These are phyloP conservation scores for Clonostachys rhizophaga DNA, from an alignment of 2,329 filamentous ascomycete species.

Conservation along the genomic window DNA sequence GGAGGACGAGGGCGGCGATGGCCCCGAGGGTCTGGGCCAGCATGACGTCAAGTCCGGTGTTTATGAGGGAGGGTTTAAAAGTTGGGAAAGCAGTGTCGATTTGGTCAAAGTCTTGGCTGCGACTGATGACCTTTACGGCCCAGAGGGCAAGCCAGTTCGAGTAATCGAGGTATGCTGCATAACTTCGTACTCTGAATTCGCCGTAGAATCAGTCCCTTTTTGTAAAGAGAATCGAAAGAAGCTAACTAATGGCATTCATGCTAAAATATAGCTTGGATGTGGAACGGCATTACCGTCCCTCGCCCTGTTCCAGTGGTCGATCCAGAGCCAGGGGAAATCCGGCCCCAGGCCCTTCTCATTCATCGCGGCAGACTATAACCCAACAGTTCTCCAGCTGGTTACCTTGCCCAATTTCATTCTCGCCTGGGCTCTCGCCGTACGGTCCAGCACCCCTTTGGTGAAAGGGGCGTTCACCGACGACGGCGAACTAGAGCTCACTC, in stretches of 20 bases:
- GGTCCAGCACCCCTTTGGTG: conserved; percentile 25
- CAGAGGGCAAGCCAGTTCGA: conserved; percentile 26
- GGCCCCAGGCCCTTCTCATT: conserved; percentile 42
- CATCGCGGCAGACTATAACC: conserved; percentile 75
- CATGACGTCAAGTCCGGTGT: conserved; percentile 77
- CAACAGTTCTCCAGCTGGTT: conserved; percentile 70
- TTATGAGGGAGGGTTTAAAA: conserved; percentile 86
- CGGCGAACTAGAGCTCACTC: conserved; percentile 59
- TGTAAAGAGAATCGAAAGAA: background rate
- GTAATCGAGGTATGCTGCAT: conserved; percentile 47
- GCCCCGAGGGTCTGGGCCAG: conserved; percentile 47
- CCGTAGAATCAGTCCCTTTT: background rate
- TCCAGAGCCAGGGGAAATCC: conserved; percentile 7
- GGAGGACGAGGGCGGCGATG: conserved; percentile 45
- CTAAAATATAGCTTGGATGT: conserved; percentile 60
- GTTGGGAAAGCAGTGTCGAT: conserved; percentile 83
- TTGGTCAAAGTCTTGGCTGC: conserved; percentile 63
- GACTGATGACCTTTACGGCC: conserved; percentile 24
- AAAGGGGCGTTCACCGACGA: conserved; percentile 43
- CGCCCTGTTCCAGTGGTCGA: conserved; percentile 62
- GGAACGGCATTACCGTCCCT: conserved; percentile 72
- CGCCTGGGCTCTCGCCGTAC: conserved; percentile 52
- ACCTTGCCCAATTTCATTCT: conserved; percentile 76
- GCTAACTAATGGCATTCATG: background rate
- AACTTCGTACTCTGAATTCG: background rate